Conservation (phyloP, 768 basidiomycete genomes). For the Candolleomyces aberdarensis region DNA sequence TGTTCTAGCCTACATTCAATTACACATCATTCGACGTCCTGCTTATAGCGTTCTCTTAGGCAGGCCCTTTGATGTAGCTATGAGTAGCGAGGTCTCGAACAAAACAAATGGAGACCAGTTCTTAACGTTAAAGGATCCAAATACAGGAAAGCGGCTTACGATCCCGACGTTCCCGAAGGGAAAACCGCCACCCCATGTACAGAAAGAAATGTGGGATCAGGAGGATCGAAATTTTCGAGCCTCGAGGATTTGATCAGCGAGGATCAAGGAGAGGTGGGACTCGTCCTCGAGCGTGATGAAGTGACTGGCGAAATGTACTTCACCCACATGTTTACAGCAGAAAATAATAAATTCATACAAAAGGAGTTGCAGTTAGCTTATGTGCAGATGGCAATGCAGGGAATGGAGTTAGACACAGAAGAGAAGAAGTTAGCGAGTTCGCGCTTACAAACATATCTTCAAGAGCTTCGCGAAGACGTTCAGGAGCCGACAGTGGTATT, state of each 20-base stretch:
- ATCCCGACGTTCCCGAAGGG: slow-evolving; percentile 10
- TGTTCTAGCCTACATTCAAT: too few relatives aligned
- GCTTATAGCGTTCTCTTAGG: too few relatives aligned
- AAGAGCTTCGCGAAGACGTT: not conserved
- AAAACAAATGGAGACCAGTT: slow-evolving; percentile 15
- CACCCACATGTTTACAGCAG: not conserved
- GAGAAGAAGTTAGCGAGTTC: too few relatives aligned
- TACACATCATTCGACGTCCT: too few relatives aligned
- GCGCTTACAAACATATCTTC: too few relatives aligned
- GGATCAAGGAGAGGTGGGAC: slow-evolving; percentile 12
- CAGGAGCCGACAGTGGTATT: too few relatives aligned
- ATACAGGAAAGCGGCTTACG: not conserved
- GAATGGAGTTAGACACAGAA: too few relatives aligned
- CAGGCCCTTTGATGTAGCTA: slow-evolving; percentile 26
- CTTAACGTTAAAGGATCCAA: slow-evolving; percentile 19
- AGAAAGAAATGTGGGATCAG: not conserved
- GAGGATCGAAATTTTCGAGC: slow-evolving; percentile 8
- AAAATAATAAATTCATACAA: not conserved
- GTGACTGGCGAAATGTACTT: too few relatives aligned
- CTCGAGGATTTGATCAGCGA: slow-evolving; percentile 12
- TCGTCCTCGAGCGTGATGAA: slow-evolving; percentile 6
- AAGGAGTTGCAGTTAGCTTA: not conserved
- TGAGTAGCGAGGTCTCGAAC: slow-evolving; percentile 16
- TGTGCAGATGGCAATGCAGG: too few relatives aligned
- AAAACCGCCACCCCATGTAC: not conserved